Base-by-base conservation (phyloP, 768 basidiomycete genomes). In the Tulasnella sp. region DNA sequence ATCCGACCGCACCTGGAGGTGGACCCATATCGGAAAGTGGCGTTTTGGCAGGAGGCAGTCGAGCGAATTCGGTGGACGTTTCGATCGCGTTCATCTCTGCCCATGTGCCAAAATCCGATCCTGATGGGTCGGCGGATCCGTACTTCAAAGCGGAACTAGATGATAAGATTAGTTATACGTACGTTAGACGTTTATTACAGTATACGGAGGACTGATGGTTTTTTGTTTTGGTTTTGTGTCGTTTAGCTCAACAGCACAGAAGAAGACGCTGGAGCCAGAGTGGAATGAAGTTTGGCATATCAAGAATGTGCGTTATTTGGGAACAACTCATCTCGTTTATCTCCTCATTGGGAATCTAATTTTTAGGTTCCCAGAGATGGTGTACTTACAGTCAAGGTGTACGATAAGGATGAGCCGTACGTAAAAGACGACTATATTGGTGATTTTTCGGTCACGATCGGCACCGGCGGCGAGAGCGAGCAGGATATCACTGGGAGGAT, bases 251-350 rank as follows among this genome's bases (percentile, higher is more conserved):
- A 79, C 81, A 0, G 82, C 88, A 9, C 75, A 84, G 64, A 56
- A 70, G 11, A 73, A 79, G 48, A 82, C 80, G 5, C 69, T 81
- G 19, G 64, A 72, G 0, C 87, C 87, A 0, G 81, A 85, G 19
- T 88, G 86, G 86, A 84, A 89, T 65, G 86, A 87, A 67, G 63
- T 74, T 8, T 88, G 87, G 87, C 71, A 73, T 32, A 71, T 88
- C 63, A 84, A 81, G 71, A 87, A 85, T 66, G 86, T 56, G 32
- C 21, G 55, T 9, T 23, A n/a, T n/a, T n/a, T n/a, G n/a, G n/a
- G n/a, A n/a, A n/a, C n/a, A n/a, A n/a, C n/a, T n/a, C n/a, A n/a
- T n/a, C n/a, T n/a, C n/a, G n/a, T n/a, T n/a, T n/a, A n/a, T n/a
- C n/a, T n/a, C n/a, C n/a, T n/a, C n/a, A n/a, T 26, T 26, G 9